Conservation (phyloP, 2,329 filamentous ascomycete species). For the Penicillium verrucosum region DNA sequence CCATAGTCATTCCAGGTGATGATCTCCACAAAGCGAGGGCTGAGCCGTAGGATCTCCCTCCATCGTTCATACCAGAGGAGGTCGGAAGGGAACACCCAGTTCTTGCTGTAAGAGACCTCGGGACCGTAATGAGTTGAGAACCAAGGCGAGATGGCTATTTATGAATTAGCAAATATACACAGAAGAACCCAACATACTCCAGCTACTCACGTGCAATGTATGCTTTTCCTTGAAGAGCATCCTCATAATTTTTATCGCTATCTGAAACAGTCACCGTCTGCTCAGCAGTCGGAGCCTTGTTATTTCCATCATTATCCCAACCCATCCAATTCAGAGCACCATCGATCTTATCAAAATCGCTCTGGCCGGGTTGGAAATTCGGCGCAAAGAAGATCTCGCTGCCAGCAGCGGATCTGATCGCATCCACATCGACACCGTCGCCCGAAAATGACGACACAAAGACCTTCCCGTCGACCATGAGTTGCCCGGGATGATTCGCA, state of each 20-base stretch:
- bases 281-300: conserved; percentile 48
- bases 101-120: conserved; percentile 49
- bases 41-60: conserved; percentile 41
- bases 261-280: conserved; percentile 42
- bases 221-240: conserved; percentile 38
- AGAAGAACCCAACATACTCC: not conserved
- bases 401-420: conserved; percentile 45
- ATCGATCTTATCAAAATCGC: conserved; percentile 40
- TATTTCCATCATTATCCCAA: conserved; percentile 45
- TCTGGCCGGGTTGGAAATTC: conserved; percentile 48
- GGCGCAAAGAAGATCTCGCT: conserved; percentile 49
- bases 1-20: conserved; percentile 54
- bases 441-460: conserved; percentile 56
- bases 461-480: conserved; percentile 49
- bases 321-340: conserved; percentile 46
- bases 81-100: conserved; percentile 50
- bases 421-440: conserved; percentile 46
- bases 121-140: conserved; percentile 52
- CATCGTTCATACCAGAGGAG: conserved; percentile 46
- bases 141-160: conserved; percentile 46
- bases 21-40: conserved; percentile 50
- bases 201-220: conserved; percentile 48
- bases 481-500: conserved; percentile 45
- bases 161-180: not conserved
- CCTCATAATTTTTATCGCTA: conserved; percentile 36